Evolutionary conservation across 257 asterid species (phyloP), one percentile per base, ranked within the genome.

Genomic region (Lavandula angustifolia): DNA sequence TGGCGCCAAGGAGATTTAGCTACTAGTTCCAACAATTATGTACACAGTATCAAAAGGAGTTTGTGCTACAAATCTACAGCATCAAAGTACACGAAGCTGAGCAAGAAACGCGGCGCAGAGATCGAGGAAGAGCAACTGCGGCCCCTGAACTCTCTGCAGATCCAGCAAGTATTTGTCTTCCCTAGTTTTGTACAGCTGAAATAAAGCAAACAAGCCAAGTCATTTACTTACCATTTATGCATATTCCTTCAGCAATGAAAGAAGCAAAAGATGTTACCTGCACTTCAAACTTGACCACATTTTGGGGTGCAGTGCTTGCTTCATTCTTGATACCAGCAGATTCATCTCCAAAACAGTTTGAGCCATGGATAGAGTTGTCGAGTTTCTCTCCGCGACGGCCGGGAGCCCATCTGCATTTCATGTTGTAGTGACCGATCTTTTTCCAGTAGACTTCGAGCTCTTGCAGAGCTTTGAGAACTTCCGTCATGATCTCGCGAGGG

Each of bases 401-500:
- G 32, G 79, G 84, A 66, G 68, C 60, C 91, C 92, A 92, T 76
- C 89, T 77, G 83, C 96, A 92, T 79, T 89, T 92, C 95, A 92
- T 85, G 82, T 89, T 89, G 79, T 92, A 92, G 44, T 77, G 95
- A 43, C 96, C 98, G 12, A 87, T 83, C 82, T 79, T 87, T 84
- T 92, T 87, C 98, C 98, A 92, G 77, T 67, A 66, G 44, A 92
- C 95, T 32, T 82, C 79, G 62, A 89, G 64, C 56, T 87, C 92
- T 81, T 85, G 87, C 63, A 92, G 81, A 41, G 95, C 98, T 79
- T 84, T 88, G 48, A 92, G 90, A 69, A 89, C 95, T 82, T 92
- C 98, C 0, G 86, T 74, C 98, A 92, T 88, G 67, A 92, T 85
- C 86, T 92, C 96, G 59, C 91, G 95, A 56, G 98, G 98, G 73